These are phyloP conservation scores for Penicillium sp. DNA, from an alignment of 2,329 filamentous ascomycete genomes.

Conservation along the genomic window DNA sequence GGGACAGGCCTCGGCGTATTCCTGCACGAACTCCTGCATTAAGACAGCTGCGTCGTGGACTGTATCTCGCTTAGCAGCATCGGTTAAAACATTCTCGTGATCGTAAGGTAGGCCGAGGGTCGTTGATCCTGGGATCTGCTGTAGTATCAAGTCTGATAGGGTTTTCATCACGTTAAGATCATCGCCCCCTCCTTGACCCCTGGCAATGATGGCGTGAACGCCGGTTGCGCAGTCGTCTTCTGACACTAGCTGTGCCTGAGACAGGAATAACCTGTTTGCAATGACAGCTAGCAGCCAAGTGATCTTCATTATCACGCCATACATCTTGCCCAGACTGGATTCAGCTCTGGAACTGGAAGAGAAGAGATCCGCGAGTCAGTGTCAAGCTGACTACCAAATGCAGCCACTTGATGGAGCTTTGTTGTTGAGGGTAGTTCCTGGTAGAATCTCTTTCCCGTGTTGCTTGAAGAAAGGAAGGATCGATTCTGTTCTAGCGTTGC, in stretches of 20 bases:
- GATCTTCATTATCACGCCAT: slow-evolving; percentile 12
- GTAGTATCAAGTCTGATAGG: slow-evolving; percentile 21
- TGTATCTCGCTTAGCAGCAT: slow-evolving; percentile 15
- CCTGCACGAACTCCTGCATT: slow-evolving; percentile 25
- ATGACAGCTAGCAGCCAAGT: slow-evolving; percentile 5
- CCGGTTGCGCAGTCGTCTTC: slow-evolving; percentile 19
- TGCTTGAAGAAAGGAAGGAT: background rate
- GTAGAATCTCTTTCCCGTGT: background rate
- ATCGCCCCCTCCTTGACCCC: slow-evolving; percentile 24
- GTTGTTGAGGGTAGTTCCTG: background rate
- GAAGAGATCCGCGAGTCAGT: background rate
- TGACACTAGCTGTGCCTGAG: slow-evolving; percentile 13
- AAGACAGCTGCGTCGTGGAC: slow-evolving; percentile 16
- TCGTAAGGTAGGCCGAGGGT: slow-evolving; percentile 23
- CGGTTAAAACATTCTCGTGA: slow-evolving; percentile 11
- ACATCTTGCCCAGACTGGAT: slow-evolving; percentile 2
- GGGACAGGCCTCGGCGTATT: slow-evolving; percentile 23
- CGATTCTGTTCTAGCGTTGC: background rate
- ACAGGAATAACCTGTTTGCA: background rate
- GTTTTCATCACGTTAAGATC: slow-evolving; percentile 24
- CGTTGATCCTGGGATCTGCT: slow-evolving; percentile 24
- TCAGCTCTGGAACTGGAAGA: background rate
- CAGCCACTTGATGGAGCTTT: background rate
- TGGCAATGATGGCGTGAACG: slow-evolving; percentile 25
- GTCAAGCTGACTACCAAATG: background rate